A percentile compares a stretch with the other conserved stretches of the same genome.
Evolutionary conservation across 257 asterid genomes (phyloP).

Genomic region (Asclepias syriaca): DNA sequence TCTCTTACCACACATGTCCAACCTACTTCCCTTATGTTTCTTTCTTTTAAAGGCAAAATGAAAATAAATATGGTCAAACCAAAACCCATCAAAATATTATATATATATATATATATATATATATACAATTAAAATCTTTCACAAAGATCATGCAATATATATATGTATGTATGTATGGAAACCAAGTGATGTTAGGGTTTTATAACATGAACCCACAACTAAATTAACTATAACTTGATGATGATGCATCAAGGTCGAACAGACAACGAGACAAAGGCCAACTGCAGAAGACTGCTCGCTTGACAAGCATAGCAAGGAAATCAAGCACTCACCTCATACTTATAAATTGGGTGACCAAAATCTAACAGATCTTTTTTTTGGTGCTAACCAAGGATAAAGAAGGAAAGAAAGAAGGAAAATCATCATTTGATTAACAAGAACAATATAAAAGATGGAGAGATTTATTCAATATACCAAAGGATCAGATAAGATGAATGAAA

Average conservation of each 20-base stretch:
- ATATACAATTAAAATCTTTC: too few species aligned
- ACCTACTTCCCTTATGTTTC: background rate
- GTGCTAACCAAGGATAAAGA: too few species aligned
- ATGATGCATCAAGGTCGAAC: conserved; percentile 52
- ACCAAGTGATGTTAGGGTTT: conserved; percentile 31
- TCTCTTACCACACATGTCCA: background rate
- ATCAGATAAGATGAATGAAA: too few species aligned
- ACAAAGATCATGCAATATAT: too few species aligned
- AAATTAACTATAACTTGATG: background rate
- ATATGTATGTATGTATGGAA: too few species aligned
- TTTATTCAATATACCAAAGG: too few species aligned
- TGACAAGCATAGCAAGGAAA: conserved; percentile 61
- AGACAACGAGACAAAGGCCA: conserved; percentile 68
- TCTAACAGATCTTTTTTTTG: background rate
- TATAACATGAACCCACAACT: background rate
- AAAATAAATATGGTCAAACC: too few species aligned
- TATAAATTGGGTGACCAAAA: background rate
- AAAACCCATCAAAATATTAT: too few species aligned
- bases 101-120: too few species aligned
- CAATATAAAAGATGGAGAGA: too few species aligned
- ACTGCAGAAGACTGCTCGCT: conserved; percentile 45
- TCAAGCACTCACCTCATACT: conserved; percentile 43
- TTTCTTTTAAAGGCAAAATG: background rate
- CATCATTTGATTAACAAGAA: background rate
- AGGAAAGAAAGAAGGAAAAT: too few species aligned